Percentiles rank a stretch among this genome's conserved stretches.
Evolutionary conservation across 2,329 filamentous ascomycete genomes (phyloP).

Genomic region (Alternaria arborescens): DNA sequence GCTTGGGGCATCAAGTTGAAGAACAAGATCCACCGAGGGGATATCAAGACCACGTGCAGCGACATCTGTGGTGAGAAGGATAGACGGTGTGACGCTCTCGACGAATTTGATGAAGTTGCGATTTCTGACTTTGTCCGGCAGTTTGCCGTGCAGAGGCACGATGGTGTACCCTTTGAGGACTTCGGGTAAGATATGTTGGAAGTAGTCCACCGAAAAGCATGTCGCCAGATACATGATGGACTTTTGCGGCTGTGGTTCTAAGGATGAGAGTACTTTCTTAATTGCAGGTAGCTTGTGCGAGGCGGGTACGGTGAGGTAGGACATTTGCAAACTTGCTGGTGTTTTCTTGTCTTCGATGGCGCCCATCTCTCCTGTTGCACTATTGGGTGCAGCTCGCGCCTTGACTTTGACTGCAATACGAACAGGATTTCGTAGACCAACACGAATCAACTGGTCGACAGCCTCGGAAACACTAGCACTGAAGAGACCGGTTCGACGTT

Average conservation of each 20-base stretch:
- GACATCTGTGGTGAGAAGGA: slow-evolving; percentile 92
- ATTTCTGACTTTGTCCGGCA: slow-evolving; percentile 84
- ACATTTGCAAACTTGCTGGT: slow-evolving; percentile 91
- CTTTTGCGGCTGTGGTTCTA: slow-evolving; percentile 80
- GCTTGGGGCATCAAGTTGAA: slow-evolving; percentile 84
- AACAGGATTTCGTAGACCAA: slow-evolving; percentile 91
- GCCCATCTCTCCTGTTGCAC: slow-evolving; percentile 57
- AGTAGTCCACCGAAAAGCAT: slow-evolving; percentile 94
- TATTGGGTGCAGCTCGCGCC: slow-evolving; percentile 34
- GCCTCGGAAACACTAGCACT: slow-evolving; percentile 96
- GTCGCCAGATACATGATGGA: slow-evolving; percentile 93
- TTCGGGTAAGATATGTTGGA: slow-evolving; percentile 78
- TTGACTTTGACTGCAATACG: slow-evolving; percentile 95
- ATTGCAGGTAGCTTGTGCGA: slow-evolving; percentile 82
- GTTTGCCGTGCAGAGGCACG: slow-evolving; percentile 89
- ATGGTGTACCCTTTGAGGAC: slow-evolving; percentile 76
- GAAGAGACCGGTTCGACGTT: slow-evolving; percentile 90
- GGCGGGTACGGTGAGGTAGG: slow-evolving; percentile 78
- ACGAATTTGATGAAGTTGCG: slow-evolving; percentile 87
- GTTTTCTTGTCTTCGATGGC: slow-evolving; percentile 85
- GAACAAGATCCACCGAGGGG: slow-evolving; percentile 87
- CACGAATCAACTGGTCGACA: slow-evolving; percentile 88
- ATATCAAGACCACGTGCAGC: slow-evolving; percentile 92
- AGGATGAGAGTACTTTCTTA: slow-evolving; percentile 71
- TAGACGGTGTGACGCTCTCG: slow-evolving; percentile 74